Percentiles rank a stretch among this genome's conserved stretches.
Conservation (phyloP, 352 stramenopile genomes). For the Globisporangium lucens region DNA sequence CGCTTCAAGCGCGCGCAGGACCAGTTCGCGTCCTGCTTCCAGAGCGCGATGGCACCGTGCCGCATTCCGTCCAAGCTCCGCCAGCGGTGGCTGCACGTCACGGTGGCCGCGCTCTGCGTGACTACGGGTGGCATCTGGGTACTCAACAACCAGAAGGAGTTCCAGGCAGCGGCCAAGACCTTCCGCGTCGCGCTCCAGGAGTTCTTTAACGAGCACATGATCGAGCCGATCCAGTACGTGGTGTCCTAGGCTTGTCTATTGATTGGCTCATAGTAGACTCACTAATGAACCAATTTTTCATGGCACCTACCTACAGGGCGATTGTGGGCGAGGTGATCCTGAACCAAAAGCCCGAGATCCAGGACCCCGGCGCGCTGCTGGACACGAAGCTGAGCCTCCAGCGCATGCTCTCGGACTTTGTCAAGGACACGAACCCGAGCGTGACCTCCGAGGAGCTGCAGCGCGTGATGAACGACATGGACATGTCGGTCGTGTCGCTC, state of each 20-base stretch:
- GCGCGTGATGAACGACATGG: conserved; percentile 59
- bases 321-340: conserved; percentile 80
- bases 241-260: not conserved
- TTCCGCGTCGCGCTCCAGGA: conserved; percentile 44
- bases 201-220: conserved; percentile 80
- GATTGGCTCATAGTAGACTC: not conserved
- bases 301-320: conserved; percentile 25
- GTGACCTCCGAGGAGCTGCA: conserved; percentile 35
- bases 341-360: conserved; percentile 83
- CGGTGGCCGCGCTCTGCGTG: conserved; percentile 50
- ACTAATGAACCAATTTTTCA: not conserved
- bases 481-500: conserved; percentile 74
- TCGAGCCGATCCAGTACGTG: conserved; percentile 63
- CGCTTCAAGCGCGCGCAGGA: conserved; percentile 38
- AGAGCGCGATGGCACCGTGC: conserved; percentile 52
- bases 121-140: conserved; percentile 59
- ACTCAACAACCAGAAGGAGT: conserved; percentile 63
- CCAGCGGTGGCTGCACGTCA: conserved; percentile 69
- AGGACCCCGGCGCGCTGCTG: conserved; percentile 67
- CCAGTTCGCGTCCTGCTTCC: conserved; percentile 55
- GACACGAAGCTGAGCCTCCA: conserved; percentile 81
- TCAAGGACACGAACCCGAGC: conserved; percentile 66
- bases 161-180: conserved; percentile 42
- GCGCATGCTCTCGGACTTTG: conserved; percentile 80
- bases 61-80: conserved; percentile 65